Base-by-base conservation (phyloP, 2,329 filamentous ascomycete species). In the Sporothrix globosa region DNA sequence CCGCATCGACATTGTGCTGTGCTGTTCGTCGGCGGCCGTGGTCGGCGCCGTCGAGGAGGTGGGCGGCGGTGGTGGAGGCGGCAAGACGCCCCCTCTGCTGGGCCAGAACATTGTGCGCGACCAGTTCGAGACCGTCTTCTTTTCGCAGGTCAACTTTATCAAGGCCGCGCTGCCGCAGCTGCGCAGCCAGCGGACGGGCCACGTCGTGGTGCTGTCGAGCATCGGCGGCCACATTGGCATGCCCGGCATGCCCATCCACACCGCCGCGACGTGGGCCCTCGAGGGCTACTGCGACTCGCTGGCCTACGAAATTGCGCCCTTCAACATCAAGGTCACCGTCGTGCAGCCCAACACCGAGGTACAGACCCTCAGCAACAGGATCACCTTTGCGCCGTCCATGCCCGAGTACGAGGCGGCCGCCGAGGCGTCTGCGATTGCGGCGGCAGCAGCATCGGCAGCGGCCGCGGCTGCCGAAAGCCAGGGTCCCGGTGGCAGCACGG, bases 301-400 rank as follows among this genome's bases (percentile, higher is more conserved):
- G 30, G 94, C 95, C 1, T 99, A 97, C 80, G 96, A 99, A 81
- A 91, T 99, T 73, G 92, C 95, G 0, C 96, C 96, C 0, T 98
- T 98, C 83, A 97, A 97, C 81, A 89, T 98, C 82, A 97, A 95
- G 80, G 88, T 98, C 79, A 97, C 93, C 53, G 94, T 98, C 74
- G 91, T 99, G 58, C 95, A 99, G 83, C 93, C 94, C 34, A 96
- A 93, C 80, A 93, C 97, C 81, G 95, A 98, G 82, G 92, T 97
- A 73, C 89, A 91, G 74, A 89, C 93, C 44, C 85, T 98, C 70
- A 96, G 92, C 39, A 97, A 97, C 81, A 90, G 91, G 70, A 91
- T 98, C 75, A 91, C 90, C 65, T 92, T 95, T 74, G 91, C 92
- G 2, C 94, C 95, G 5, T 89, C 90, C 48, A 87, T 97, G 77